Percentiles rank a stretch among this genome's conserved stretches.
These are phyloP conservation scores for Phytophthora pini DNA, from an alignment of 352 stramenopile species.

Conservation along the genomic window DNA sequence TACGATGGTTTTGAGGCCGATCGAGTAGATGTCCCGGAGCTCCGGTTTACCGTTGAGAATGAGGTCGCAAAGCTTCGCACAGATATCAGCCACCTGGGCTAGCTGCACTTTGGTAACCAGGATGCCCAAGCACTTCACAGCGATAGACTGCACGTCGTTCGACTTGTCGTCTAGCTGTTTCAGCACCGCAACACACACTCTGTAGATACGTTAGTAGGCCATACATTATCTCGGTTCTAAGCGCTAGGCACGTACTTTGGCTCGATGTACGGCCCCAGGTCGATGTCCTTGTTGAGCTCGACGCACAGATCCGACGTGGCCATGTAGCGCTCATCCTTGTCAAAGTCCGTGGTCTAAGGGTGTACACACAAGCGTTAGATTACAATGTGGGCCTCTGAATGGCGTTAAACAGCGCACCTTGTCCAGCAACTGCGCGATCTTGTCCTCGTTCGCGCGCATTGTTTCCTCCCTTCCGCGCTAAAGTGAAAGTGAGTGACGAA, in stretches of 20 bases:
- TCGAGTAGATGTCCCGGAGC: conserved; percentile 99
- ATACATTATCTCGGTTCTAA: not conserved
- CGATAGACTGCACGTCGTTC: conserved; percentile 98
- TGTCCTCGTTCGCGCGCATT: conserved; percentile 82
- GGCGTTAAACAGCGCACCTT: conserved; percentile 48
- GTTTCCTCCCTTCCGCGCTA: conserved; percentile 6
- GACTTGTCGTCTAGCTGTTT: conserved; percentile 98
- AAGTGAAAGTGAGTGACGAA: conserved; percentile 23
- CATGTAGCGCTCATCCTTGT: conserved; percentile 99
- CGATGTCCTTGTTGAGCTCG: conserved; percentile 94
- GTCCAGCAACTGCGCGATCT: conserved; percentile 82
- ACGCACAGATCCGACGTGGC: conserved; percentile 98
- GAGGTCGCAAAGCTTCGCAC: conserved; percentile 95
- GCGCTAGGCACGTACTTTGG: conserved; percentile 61
- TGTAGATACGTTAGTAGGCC: conserved; percentile 27
- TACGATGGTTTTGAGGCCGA: conserved; percentile 98
- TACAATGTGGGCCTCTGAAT: not conserved
- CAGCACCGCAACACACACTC: conserved; percentile 96
- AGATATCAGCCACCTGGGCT: conserved; percentile 96
- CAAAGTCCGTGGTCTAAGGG: conserved; percentile 84
- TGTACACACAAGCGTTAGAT: conserved; percentile 5
- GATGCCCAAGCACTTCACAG: conserved; percentile 94
- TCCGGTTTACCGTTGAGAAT: conserved; percentile 97
- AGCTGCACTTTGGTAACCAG: conserved; percentile 97
- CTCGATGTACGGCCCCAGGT: conserved; percentile 86